Evolutionary conservation across 73 alveolate genomes (phyloP).

Genomic region (Loxodes magnus): DNA sequence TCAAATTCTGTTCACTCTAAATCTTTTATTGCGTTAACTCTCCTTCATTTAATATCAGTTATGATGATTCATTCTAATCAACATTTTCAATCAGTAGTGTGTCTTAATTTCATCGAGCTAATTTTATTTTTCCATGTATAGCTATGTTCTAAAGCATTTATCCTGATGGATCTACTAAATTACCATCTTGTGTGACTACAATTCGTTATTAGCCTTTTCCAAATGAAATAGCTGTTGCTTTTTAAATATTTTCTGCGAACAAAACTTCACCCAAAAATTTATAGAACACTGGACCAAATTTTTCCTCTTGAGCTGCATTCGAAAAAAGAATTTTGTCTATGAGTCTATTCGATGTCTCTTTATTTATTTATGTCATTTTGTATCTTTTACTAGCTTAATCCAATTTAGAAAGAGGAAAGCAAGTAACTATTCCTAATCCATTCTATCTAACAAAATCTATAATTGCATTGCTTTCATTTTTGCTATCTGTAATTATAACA

Average conservation of each 20-base stretch:
- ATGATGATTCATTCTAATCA: no score
- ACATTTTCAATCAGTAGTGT: no score
- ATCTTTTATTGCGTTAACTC: no score
- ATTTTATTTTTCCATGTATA: conserved; percentile 58
- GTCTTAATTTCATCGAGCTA: no score
- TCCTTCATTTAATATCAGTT: no score
- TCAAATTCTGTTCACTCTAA: conserved; percentile 20
- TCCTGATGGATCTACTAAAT: conserved; percentile 62
- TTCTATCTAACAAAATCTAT: conserved; percentile 39
- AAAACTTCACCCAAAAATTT: conserved; percentile 60
- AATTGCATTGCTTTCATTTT: conserved; percentile 31
- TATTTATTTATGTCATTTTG: no score
- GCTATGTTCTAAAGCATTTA: conserved; percentile 69
- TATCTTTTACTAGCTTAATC: not conserved
- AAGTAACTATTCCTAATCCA: conserved; percentile 42
- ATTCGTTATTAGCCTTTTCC: conserved; percentile 32
- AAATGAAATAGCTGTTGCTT: conserved; percentile 55
- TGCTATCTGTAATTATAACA: conserved; percentile 48
- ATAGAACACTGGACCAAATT: conserved; percentile 31
- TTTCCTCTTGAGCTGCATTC: conserved; percentile 17
- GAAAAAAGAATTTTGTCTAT: conserved; percentile 14
- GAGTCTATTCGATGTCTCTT: conserved; percentile 22
- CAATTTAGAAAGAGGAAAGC: conserved; percentile 40
- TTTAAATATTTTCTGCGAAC: conserved; percentile 41
- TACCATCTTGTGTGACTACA: conserved; percentile 74